Evolutionary conservation across 257 asterid genomes (phyloP), one percentile per base, ranked within the genome.

Genomic region (Fraxinus americana): DNA sequence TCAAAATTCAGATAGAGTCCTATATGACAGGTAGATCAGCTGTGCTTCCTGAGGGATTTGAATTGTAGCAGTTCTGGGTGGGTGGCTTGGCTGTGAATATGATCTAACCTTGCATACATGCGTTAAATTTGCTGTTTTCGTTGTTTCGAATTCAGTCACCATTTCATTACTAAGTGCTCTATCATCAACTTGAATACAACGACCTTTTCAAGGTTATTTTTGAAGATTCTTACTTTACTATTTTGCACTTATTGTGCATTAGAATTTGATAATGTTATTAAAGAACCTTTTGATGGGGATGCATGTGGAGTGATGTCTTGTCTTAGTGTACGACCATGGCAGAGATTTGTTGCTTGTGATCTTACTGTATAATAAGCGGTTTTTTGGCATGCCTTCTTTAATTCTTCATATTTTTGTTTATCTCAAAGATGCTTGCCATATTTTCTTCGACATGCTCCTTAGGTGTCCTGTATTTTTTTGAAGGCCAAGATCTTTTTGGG

Each of bases 401-500:
- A 7, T 9, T 21, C 32, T 7, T n/a, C 6, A 8, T 29, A 7
- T 61, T 52, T 66, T 21, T 66, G 4, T 45, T 21, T 54, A 52
- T 61, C 14, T 52, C 76, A 59, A 8, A 45, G 76, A 72, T 48
- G 72, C 19, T 21, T 61, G 6, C 25, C 11, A 39, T 12, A 41
- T 5, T 5, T 21, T 66, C 34, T 65, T 43, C 16, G 5, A 41
- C 23, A 36, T 25, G 23, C 4, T 38, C 11, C n/a, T 23, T 35
- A 2, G 25, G 4, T 61, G 45, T 75, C 61, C 73, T 35, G 59
- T 23, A 38, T 54, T 70, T 25, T 41, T 65, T 68, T 61, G 38
- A 67, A 4, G 61, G 68, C 50, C 32, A 19, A 52, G 63, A 70
- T 73, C 68, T 32, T 65, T 67, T 73, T 79, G 35, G 35, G 11